A percentile compares a stretch with the other conserved stretches of the same genome.
Evolutionary conservation across 2,329 filamentous ascomycete genomes (phyloP).

Genomic region (Pseudonectria buxi): DNA sequence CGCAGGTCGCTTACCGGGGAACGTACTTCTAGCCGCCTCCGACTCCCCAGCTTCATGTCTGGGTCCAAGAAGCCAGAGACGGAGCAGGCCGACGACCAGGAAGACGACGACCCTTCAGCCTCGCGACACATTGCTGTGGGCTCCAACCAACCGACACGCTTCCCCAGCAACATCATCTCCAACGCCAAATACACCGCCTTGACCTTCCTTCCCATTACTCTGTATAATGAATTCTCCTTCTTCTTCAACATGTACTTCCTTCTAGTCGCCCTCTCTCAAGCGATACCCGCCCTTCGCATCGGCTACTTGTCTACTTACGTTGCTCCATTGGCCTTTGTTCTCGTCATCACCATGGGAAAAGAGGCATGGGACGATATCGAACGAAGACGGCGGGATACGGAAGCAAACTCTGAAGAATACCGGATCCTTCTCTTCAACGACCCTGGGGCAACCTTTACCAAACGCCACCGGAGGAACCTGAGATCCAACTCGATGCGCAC

Average conservation of each 20-base stretch:
- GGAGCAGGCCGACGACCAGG: slow-evolving; percentile 42
- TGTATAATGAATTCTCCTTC: slow-evolving; percentile 99
- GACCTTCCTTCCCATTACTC: slow-evolving; percentile 86
- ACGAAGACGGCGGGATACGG: slow-evolving; percentile 75
- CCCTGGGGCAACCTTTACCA: slow-evolving; percentile 33
- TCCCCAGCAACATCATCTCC: slow-evolving; percentile 85
- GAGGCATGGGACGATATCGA: slow-evolving; percentile 93
- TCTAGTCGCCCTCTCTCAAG: slow-evolving; percentile 87
- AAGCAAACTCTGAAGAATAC: slow-evolving; percentile 90
- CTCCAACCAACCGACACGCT: slow-evolving; percentile 63
- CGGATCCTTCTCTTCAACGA: slow-evolving; percentile 68
- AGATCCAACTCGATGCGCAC: slow-evolving; percentile 36
- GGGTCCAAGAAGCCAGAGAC: slow-evolving; percentile 26
- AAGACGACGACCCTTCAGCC: slow-evolving; percentile 58
- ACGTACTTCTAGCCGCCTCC: slow-evolving; percentile 42
- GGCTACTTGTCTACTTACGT: slow-evolving; percentile 94
- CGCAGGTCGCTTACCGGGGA: slow-evolving; percentile 24
- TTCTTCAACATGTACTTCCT: slow-evolving; percentile 99
- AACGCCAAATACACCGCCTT: slow-evolving; percentile 97
- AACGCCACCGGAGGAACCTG: slow-evolving; percentile 31
- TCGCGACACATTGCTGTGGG: slow-evolving; percentile 73
- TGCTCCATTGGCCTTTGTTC: slow-evolving; percentile 83
- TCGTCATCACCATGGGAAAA: slow-evolving; percentile 88
- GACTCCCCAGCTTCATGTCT: slow-evolving; percentile 63
- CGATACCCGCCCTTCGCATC: slow-evolving; percentile 81